Evolutionary conservation across 2,329 filamentous ascomycete genomes (phyloP), one percentile per base, ranked within the genome.

Genomic region (Xylaria sp.): DNA sequence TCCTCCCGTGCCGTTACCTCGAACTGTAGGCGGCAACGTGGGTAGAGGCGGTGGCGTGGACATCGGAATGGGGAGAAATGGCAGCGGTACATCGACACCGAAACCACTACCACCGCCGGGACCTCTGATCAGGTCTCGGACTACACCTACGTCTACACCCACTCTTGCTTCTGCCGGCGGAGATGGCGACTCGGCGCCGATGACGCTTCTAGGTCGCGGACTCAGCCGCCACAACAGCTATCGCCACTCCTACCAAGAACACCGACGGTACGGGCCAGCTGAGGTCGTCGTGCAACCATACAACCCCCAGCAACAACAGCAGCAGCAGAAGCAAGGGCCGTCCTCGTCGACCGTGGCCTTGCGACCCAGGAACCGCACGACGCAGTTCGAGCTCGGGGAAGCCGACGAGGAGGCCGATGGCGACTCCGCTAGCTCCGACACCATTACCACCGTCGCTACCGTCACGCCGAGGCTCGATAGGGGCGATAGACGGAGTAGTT

Each of bases 1-100:
- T 20, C 69, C 69, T 9, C 69, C 69, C 4, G 67, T 72, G 23
- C 67, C 69, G n/a, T 18, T 70, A 18, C 59, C 64, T 39, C 60
- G 66, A 23, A 48, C 5, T 13, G 25, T 23, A 1, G 25, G 31
- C 18, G n/a, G 37, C 15, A 39, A 55, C 18, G n/a, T 39, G 4
- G 5, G 23, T n/a, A 64, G 34, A 10, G 4, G 57, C 9, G 41
- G 55, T 41, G 44, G 55, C 13, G 23, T 57, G 12, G 54, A 58
- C 28, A 39, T 44, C 20, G 34, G 20, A 13, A 10, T 46, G 37
- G 39, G 37, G 2, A 58, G 20, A 13, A 58, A n/a, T 23, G 39
- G 15, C n/a, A 9, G 25, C 23, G 61, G 44, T 28, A 34, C 44
- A 0, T 55, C 69, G 15, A n/a, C 58, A n/a, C 51, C 46, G 7